Evolutionary conservation across 2,329 filamentous ascomycete genomes (phyloP).

Genomic region (Cladosporium sp.): DNA sequence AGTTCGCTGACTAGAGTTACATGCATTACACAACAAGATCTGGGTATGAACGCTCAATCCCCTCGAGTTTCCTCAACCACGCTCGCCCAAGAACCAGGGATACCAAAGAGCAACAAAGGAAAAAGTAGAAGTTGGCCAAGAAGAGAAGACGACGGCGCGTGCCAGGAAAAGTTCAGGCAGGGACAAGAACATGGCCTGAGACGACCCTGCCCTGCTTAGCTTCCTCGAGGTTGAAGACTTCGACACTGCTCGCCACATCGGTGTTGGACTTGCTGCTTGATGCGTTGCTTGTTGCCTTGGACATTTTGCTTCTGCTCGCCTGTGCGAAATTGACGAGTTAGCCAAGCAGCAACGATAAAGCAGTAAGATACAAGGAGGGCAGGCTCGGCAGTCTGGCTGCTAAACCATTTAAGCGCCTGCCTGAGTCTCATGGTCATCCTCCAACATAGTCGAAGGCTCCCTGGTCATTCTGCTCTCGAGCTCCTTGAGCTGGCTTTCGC

Average conservation of each 20-base stretch:
- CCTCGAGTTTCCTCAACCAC: constrained; percentile 2
- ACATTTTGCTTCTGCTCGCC: constrained; percentile 11
- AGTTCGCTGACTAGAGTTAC: constrained; percentile 6
- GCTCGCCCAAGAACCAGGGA: constrained; percentile 5
- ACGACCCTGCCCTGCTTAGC: constrained; percentile 9
- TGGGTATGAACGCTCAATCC: constrained; percentile 13
- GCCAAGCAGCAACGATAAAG: constrained; percentile 6
- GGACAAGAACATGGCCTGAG: constrained; percentile 7
- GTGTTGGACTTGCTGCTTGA: constrained; percentile 9
- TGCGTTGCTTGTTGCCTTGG: constrained; percentile 10
- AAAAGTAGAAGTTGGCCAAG: constrained; percentile 2
- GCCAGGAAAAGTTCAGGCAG: neutral
- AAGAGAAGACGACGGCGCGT: neutral
- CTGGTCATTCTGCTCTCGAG: constrained; percentile 85
- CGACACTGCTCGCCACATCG: constrained; percentile 11
- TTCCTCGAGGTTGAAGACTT: constrained; percentile 9
- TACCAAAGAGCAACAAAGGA: constrained; percentile 11
- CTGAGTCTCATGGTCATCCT: constrained; percentile 18
- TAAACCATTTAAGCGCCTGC: constrained; percentile 18
- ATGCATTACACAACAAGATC: constrained; percentile 14
- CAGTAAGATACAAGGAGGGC: constrained; percentile 11
- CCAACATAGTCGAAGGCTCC: constrained; percentile 15
- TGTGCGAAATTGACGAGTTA: constrained; percentile 9
- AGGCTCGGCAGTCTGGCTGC: constrained; percentile 9
- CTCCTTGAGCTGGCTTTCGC: constrained; percentile 97